Evolutionary conservation across 495 filamentous ascomycete species (phyloP).

Genomic region (Xylaria bambusicola): DNA sequence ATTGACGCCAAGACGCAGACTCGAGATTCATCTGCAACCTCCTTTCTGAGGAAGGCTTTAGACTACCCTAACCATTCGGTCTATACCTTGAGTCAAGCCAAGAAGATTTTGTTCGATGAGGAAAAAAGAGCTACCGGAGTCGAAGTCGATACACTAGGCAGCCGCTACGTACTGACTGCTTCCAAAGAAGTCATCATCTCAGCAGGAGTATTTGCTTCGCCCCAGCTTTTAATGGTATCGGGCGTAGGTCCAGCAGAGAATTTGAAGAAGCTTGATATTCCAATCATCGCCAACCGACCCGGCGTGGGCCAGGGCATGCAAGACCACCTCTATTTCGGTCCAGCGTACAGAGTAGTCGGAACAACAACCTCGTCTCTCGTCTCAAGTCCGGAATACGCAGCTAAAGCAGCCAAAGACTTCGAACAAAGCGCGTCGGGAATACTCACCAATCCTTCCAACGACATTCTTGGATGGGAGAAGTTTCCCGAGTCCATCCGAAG

Average conservation of each 20-base stretch:
- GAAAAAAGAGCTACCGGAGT: conserved; percentile 21
- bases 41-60: conserved; percentile 24
- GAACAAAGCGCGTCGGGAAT: conserved; percentile 33
- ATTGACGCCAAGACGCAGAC: conserved; percentile 30
- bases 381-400: conserved; percentile 8
- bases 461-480: conserved; percentile 54
- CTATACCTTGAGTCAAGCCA: conserved; percentile 33
- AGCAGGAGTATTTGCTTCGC: conserved; percentile 39
- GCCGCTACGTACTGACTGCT: conserved; percentile 19
- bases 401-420: conserved; percentile 4
- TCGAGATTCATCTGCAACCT: conserved; percentile 26
- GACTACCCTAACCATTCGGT: conserved; percentile 26
- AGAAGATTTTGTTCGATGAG: conserved; percentile 37
- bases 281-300: not conserved
- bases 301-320: conserved; percentile 14
- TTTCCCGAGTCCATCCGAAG: conserved; percentile 39
- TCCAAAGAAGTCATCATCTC: conserved; percentile 51
- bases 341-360: conserved; percentile 28
- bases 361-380: conserved; percentile 24
- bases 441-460: conserved; percentile 40
- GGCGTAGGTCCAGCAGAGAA: not conserved
- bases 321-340: conserved; percentile 42
- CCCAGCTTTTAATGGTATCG: not conserved
- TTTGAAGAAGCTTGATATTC: not conserved
- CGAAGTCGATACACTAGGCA: conserved; percentile 15